Conservation (phyloP, 164 flowering plant genomes). For the Pachysandra terminalis region DNA sequence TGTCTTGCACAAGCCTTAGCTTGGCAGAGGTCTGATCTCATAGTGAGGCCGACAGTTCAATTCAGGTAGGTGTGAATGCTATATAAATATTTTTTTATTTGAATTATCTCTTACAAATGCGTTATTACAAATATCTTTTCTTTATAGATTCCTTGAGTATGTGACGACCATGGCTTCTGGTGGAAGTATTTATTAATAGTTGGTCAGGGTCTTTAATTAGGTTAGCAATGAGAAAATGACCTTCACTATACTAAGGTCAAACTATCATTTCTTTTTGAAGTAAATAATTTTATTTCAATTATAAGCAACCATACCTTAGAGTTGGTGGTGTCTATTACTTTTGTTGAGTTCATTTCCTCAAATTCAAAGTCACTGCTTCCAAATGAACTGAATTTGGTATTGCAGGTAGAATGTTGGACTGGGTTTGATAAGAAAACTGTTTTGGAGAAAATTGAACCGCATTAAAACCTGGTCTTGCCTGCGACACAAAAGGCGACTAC, state of each 20-base stretch:
- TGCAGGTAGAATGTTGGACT: background rate
- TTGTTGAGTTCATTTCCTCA: background rate
- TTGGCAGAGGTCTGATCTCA: constrained; percentile 90
- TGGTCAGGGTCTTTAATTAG: background rate
- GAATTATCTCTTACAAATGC: background rate
- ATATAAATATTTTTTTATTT: background rate
- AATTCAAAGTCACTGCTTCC: background rate
- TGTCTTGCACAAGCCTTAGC: constrained; percentile 81
- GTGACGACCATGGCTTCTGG: background rate
- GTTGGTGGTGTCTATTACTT: background rate
- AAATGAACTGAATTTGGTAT: background rate
- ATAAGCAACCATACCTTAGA: background rate
- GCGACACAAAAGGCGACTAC: background rate
- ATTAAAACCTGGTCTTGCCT: background rate
- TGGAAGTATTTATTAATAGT: background rate
- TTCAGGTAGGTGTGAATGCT: constrained; percentile 43
- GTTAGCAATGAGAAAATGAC: no score
- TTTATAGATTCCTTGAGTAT: background rate
- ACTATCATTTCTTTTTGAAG: background rate
- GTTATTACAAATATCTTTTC: background rate
- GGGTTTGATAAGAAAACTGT: no score
- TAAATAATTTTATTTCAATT: no score
- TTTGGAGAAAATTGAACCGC: background rate
- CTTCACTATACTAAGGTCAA: no score
- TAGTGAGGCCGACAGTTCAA: constrained; percentile 80